Evolutionary conservation across 2,329 filamentous ascomycete genomes (phyloP).

Genomic region (Venturiaceae sp.): DNA sequence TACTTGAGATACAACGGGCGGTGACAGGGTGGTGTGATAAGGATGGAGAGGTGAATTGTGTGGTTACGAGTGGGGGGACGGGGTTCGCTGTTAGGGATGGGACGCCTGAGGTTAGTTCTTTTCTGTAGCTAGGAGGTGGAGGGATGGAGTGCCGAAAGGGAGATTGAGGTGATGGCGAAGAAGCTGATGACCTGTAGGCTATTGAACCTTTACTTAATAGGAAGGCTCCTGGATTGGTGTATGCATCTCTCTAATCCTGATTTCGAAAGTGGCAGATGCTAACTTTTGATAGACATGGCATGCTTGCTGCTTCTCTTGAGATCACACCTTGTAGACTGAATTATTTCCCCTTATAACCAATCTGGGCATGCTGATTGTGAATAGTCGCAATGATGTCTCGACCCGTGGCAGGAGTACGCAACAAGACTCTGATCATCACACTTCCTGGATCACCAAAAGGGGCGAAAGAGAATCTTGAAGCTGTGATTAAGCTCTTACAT

Average conservation of each 20-base stretch:
- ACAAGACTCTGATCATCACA: slow-evolving; percentile 74
- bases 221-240: slow-evolving; percentile 78
- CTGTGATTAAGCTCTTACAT: slow-evolving; percentile 79
- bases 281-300: slow-evolving; percentile 56
- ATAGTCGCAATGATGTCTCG: slow-evolving; percentile 93
- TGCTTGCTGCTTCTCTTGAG: slow-evolving; percentile 74
- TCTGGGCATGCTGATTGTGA: background rate
- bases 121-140: background rate
- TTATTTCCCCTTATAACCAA: background rate
- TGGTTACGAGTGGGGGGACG: slow-evolving; percentile 86
- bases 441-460: slow-evolving; percentile 93
- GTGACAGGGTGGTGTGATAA: slow-evolving; percentile 65
- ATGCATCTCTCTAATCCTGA: slow-evolving; percentile 20
- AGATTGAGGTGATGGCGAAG: background rate
- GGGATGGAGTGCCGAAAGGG: background rate
- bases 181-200: slow-evolving; percentile 42
- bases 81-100: slow-evolving; percentile 79
- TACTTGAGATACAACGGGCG: slow-evolving; percentile 62
- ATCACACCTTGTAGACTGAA: slow-evolving; percentile 74
- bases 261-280: background rate
- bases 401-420: slow-evolving; percentile 79
- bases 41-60: slow-evolving; percentile 57
- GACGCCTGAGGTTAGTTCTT: slow-evolving; percentile 78
- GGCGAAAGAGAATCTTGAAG: slow-evolving; percentile 84
- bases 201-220: slow-evolving; percentile 69